A percentile compares a stretch with the other conserved stretches of the same genome.
phyloP scores from a whole-genome alignment of 2,329 filamentous ascomycete genomes.

The Claviceps lovelessii region DNA sequence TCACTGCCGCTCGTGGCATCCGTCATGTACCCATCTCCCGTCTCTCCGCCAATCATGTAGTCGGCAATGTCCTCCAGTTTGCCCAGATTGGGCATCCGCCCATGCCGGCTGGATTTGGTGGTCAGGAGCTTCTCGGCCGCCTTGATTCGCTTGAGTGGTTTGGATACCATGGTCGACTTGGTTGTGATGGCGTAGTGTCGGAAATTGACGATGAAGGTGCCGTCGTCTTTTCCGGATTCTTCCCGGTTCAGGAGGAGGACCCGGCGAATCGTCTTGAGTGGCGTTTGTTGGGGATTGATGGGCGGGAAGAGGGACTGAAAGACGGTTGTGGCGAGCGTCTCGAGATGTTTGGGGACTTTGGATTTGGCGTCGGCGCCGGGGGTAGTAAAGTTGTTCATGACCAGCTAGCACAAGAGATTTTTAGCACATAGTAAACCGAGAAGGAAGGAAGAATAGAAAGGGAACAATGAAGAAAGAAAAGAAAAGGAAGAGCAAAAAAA shows the following conservation, averaged over 20 bases:
- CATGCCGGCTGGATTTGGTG: slow-evolving; percentile 46
- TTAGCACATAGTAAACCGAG: background rate
- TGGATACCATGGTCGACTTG: slow-evolving; percentile 70
- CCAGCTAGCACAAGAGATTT: slow-evolving; percentile 56
- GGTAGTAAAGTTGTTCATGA: slow-evolving; percentile 94
- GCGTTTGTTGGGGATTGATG: slow-evolving; percentile 82
- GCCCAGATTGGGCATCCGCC: slow-evolving; percentile 69
- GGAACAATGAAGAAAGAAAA: too few species aligned
- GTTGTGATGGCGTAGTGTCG: slow-evolving; percentile 94
- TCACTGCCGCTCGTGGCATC: slow-evolving; percentile 79
- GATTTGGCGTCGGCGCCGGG: slow-evolving; percentile 44
- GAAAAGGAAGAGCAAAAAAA: too few species aligned
- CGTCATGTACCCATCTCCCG: slow-evolving; percentile 66
- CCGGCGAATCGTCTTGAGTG: slow-evolving; percentile 80
- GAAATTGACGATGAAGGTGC: slow-evolving; percentile 70
- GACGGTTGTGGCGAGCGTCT: slow-evolving; percentile 80
- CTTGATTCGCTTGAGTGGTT: slow-evolving; percentile 68
- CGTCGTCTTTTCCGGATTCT: slow-evolving; percentile 40
- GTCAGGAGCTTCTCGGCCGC: slow-evolving; percentile 67
- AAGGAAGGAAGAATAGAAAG: too few species aligned
- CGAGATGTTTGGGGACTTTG: slow-evolving; percentile 82
- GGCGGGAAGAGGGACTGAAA: slow-evolving; percentile 95
- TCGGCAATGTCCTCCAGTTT: slow-evolving; percentile 88
- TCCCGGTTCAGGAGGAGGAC: slow-evolving; percentile 85
- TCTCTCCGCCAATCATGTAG: slow-evolving; percentile 75